phyloP scores from a whole-genome alignment of 2,329 filamentous ascomycete genomes.

The Whalleya microplaca region DNA sequence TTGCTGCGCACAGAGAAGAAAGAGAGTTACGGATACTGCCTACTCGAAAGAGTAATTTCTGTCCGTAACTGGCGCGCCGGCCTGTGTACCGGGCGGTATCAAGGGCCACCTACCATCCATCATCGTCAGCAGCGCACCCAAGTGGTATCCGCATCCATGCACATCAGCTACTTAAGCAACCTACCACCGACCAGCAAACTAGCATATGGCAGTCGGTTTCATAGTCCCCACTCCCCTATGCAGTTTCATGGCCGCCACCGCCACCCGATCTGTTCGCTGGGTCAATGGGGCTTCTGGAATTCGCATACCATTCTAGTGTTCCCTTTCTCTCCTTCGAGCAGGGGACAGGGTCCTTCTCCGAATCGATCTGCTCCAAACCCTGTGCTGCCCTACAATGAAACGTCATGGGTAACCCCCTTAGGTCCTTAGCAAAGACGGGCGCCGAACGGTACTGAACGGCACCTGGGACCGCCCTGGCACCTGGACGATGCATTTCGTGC shows the following conservation, averaged over 20 bases:
- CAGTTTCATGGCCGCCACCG: conserved; percentile 41
- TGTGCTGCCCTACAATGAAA: conserved; percentile 34
- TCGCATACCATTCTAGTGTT: conserved; percentile 11
- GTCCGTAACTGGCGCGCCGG: not conserved
- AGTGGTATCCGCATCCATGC: conserved; percentile 4
- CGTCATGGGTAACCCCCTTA: conserved; percentile 27
- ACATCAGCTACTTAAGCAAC: too few species aligned
- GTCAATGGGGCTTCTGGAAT: conserved; percentile 24
- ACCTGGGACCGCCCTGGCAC: conserved; percentile 15
- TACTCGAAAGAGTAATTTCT: conserved; percentile 3
- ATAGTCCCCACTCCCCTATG: conserved; percentile 38
- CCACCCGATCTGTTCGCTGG: conserved; percentile 35
- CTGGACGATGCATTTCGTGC: too few species aligned
- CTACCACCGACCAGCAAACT: too few species aligned
- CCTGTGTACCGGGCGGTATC: not conserved
- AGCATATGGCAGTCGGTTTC: conserved; percentile 36
- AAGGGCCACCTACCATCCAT: not conserved
- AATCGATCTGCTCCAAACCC: conserved; percentile 33
- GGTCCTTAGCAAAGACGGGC: too few species aligned
- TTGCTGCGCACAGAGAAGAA: not conserved
- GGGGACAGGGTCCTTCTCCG: conserved; percentile 28
- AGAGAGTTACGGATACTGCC: not conserved
- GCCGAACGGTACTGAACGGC: conserved; percentile 21
- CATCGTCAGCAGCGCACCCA: conserved; percentile 32
- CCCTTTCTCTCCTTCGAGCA: conserved; percentile 21